These are phyloP conservation scores for Aspergillus fijiensis DNA, from an alignment of 2,329 filamentous ascomycete species.

Conservation along the genomic window DNA sequence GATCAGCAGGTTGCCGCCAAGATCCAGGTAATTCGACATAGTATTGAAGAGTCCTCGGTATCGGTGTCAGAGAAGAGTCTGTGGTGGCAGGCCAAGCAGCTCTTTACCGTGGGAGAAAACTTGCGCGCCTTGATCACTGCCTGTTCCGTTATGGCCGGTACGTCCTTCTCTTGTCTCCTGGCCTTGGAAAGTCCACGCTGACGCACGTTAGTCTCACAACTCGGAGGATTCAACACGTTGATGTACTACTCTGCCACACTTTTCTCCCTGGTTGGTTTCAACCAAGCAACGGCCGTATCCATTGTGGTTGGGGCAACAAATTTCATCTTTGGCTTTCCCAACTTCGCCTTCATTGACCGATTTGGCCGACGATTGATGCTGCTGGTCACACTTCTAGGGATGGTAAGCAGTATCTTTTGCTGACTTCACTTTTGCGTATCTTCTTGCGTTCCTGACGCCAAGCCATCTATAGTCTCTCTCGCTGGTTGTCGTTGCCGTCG, in stretches of 20 bases:
- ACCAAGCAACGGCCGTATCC: constrained; percentile 50
- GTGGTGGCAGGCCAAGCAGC: constrained; percentile 48
- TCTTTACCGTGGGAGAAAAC: constrained; percentile 47
- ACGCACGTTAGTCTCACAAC: constrained; percentile 28
- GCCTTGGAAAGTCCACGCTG: too few species aligned
- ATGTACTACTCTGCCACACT: constrained; percentile 47
- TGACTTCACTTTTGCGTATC: too few species aligned
- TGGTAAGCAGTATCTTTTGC: constrained; percentile 29
- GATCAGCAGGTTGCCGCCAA: constrained; percentile 47
- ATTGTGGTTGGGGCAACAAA: constrained; percentile 39
- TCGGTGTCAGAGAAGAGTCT: constrained; percentile 37
- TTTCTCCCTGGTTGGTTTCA: not conserved
- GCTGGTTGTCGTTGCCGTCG: constrained; percentile 45
- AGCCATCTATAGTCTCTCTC: constrained; percentile 20
- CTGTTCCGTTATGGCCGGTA: constrained; percentile 48
- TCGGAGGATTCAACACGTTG: constrained; percentile 47
- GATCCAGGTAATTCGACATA: constrained; percentile 42
- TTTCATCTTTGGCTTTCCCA: constrained; percentile 51
- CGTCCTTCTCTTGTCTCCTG: not conserved
- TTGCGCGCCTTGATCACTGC: constrained; percentile 47
- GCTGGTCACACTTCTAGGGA: constrained; percentile 23
- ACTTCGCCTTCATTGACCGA: constrained; percentile 47
- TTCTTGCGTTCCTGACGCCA: too few species aligned
- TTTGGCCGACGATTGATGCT: too few species aligned
- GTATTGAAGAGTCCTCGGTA: constrained; percentile 36